Base-by-base conservation (phyloP, 2,329 filamentous ascomycete genomes). In the Emmonsiellopsis sp. region DNA sequence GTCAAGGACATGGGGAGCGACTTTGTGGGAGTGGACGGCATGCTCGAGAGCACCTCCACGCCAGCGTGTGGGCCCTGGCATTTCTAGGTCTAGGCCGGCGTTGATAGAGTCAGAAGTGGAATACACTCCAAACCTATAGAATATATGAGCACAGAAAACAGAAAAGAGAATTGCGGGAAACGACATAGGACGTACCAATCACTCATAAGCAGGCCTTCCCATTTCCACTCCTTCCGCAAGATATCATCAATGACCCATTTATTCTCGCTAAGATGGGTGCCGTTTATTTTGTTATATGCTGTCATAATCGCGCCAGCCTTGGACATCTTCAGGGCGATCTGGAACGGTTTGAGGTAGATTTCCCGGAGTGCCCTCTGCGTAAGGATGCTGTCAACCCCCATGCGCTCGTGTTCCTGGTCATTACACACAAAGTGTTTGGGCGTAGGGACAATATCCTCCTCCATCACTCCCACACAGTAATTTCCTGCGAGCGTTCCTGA, bases 401-500 rank as follows among this genome's bases (percentile, higher is more conserved):
- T 62, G 6, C 73, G 65, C 59, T 74, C 70, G 52, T 75, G 70
- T 48, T 76, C 73, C 55, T 73, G 71, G 45, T 76, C 73, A 60
- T 76, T 76, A 57, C 69, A 71, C 41, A 75, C 73, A 54, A 74
- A 75, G 54, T 76, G 88, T 73, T 93, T 93, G 60, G 91, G 83
- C 0, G 87, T 89, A 9, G 88, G 86, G 7, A 84, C 83, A 38
- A 93, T 79, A 0, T 85, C 84, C 56, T 82, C 84, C 26, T 84
- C 83, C 64, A 93, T 88, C 52, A 87, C 73, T 7, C 86, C 86
- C 47, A 80, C 82, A 63, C 88, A 84, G 57, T 87, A 87, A 55
- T 85, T 79, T 0, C 85, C 81, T 10, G 86, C 85, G 56, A 90
- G 73, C 57, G 84, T 86, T 34, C 87, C 87, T 0, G 87, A 88